These are phyloP conservation scores for Agaricales sp. DNA, from an alignment of 1,284 basidiomycete species.

Conservation along the genomic window DNA sequence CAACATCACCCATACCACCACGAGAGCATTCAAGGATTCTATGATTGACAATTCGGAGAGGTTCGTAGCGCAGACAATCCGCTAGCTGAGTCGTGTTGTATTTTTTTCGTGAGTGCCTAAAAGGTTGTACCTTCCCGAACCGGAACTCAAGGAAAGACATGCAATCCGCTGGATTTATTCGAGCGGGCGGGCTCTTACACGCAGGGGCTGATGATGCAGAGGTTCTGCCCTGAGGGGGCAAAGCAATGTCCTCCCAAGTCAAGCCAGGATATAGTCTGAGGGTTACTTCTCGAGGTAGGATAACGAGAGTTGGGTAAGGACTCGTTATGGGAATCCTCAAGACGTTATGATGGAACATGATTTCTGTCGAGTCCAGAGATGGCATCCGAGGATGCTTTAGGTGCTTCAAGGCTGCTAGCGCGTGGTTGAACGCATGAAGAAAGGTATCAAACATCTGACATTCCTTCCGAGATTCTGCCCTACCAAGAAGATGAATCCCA, in stretches of 20 bases:
- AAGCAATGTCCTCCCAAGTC: not conserved
- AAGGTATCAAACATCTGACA: too few relatives aligned
- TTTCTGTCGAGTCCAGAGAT: not conserved
- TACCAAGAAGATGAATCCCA: too few relatives aligned
- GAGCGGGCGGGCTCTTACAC: not conserved
- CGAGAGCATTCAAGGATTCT: not conserved
- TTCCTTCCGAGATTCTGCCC: too few relatives aligned
- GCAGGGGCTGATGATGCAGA: not conserved
- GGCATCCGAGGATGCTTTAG: not conserved
- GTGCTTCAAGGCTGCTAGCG: not conserved
- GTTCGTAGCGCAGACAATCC: not conserved
- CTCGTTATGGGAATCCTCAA: not conserved
- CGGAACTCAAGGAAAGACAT: too few relatives aligned
- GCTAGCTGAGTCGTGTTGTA: not conserved
- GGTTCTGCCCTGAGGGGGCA: too few relatives aligned
- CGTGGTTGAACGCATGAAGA: not conserved
- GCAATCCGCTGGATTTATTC: too few relatives aligned
- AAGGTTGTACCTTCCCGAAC: too few relatives aligned
- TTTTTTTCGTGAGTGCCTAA: too few relatives aligned
- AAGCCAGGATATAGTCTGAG: not conserved
- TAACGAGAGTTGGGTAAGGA: not conserved
- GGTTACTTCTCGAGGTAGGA: not conserved
- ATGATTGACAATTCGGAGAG: not conserved
- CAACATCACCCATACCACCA: not conserved
- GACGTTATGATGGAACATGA: not conserved